phyloP scores from a whole-genome alignment of 78 protist genomes.

The Carpediemonas membranifera region DNA sequence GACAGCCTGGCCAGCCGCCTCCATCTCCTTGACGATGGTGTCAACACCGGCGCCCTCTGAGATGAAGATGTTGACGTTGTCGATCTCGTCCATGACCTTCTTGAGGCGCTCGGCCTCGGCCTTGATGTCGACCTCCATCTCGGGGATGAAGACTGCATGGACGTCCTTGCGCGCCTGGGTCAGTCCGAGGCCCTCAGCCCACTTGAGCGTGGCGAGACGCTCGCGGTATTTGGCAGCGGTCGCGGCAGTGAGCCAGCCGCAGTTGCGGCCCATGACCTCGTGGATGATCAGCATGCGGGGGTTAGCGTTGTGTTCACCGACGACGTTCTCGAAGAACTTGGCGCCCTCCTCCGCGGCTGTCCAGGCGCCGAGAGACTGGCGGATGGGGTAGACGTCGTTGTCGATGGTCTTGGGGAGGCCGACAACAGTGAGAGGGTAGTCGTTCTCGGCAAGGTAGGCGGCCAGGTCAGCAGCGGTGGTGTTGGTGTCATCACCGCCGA shows the following conservation, averaged over 20 bases:
- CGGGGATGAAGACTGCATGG: slow-evolving; percentile 36
- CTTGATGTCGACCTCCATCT: slow-evolving; percentile 1
- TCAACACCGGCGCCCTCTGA: slow-evolving; percentile 30
- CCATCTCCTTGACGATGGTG: slow-evolving; percentile 10
- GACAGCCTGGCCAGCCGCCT: slow-evolving; percentile 9
- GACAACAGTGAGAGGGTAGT: not conserved
- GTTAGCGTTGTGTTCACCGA: slow-evolving; percentile 18
- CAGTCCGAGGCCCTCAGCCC: not conserved
- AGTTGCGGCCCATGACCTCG: slow-evolving; percentile 42
- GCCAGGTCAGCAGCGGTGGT: slow-evolving; percentile 27
- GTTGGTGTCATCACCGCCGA: slow-evolving; percentile 35
- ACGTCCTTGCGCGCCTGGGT: slow-evolving; percentile 1
- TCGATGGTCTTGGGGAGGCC: slow-evolving; percentile 34
- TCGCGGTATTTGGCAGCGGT: slow-evolving; percentile 18
- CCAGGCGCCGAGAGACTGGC: slow-evolving; percentile 24
- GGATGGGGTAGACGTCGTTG: slow-evolving; percentile 23
- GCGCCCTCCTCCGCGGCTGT: slow-evolving; percentile 28
- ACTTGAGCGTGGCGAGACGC: not conserved
- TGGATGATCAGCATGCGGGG: slow-evolving; percentile 34
- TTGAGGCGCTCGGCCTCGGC: slow-evolving; percentile 13
- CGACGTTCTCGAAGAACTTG: slow-evolving; percentile 8
- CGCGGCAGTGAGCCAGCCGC: slow-evolving; percentile 44
- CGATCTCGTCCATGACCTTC: slow-evolving; percentile 14
- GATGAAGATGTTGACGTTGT: slow-evolving; percentile 28
- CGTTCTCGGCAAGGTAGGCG: not conserved